These are phyloP conservation scores for Termitomyces sp. DNA, from an alignment of 768 basidiomycete species.

Conservation along the genomic window DNA sequence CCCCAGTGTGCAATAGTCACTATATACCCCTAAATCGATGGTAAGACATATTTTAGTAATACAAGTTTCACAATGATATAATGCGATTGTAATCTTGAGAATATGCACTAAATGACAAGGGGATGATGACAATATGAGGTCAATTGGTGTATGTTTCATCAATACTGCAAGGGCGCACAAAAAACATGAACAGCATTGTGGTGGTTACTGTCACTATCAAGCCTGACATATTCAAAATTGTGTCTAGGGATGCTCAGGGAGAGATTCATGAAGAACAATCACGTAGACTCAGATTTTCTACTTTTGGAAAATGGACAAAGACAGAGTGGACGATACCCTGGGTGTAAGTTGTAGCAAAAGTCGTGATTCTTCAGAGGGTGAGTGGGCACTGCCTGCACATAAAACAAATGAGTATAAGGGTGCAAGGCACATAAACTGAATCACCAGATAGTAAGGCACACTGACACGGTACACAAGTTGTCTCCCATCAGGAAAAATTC, in stretches of 20 bases:
- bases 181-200: slow-evolving; percentile 20
- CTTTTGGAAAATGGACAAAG: slow-evolving; percentile 17
- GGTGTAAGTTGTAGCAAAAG: slow-evolving; percentile 23
- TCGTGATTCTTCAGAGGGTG: slow-evolving; percentile 19
- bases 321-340: slow-evolving; percentile 21
- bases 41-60: too few species aligned
- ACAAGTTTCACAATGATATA: too few species aligned
- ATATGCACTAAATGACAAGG: too few species aligned
- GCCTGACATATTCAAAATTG: slow-evolving; percentile 16
- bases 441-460: too few species aligned
- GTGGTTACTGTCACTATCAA: slow-evolving; percentile 24
- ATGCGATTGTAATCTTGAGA: too few species aligned
- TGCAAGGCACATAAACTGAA: too few species aligned
- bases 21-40: too few species aligned
- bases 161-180: slow-evolving; percentile 16
- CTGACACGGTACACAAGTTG: too few species aligned
- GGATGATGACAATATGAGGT: too few species aligned
- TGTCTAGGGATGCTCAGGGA: slow-evolving; percentile 17
- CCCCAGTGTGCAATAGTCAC: too few species aligned
- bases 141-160: too few species aligned
- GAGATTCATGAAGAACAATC: slow-evolving; percentile 21
- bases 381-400: slow-evolving; percentile 24
- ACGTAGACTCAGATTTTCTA: slow-evolving; percentile 20
- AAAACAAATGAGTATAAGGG: slow-evolving; percentile 19
- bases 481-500: too few species aligned